Conservation (phyloP, 139 green algal genomes). For the Zygnema cylindricum region DNA sequence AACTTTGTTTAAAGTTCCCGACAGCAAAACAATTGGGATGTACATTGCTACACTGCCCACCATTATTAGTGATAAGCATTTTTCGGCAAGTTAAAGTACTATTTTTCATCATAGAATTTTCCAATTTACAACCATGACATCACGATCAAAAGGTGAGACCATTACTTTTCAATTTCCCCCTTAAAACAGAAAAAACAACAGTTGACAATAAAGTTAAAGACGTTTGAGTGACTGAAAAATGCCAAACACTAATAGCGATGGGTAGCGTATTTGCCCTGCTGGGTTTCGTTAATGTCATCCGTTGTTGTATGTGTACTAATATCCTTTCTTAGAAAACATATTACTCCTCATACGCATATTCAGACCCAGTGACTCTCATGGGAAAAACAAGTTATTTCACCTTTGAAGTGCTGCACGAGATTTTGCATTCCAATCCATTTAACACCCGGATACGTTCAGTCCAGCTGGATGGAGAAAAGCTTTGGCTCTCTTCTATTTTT, state of each 20-base stretch:
- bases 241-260: neutral
- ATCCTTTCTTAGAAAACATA: slow-evolving; percentile 1
- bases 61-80: too few species aligned
- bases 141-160: too few species aligned
- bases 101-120: too few species aligned
- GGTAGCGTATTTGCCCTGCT: neutral
- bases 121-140: too few species aligned
- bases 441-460: slow-evolving; percentile 30
- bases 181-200: neutral
- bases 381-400: slow-evolving; percentile 28
- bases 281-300: neutral
- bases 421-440: slow-evolving; percentile 97
- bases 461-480: neutral
- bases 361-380: neutral
- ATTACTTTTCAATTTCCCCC: neutral
- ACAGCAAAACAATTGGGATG: too few species aligned
- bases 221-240: too few species aligned
- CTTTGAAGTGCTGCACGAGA: slow-evolving; percentile 73
- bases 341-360: neutral
- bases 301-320: neutral
- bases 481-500: neutral
- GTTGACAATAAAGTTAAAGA: too few species aligned
- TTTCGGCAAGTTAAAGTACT: too few species aligned
- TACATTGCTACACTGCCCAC: too few species aligned
- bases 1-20: too few species aligned